phyloP scores from a whole-genome alignment of 352 stramenopile species.

The Phytophthora fragariae region DNA sequence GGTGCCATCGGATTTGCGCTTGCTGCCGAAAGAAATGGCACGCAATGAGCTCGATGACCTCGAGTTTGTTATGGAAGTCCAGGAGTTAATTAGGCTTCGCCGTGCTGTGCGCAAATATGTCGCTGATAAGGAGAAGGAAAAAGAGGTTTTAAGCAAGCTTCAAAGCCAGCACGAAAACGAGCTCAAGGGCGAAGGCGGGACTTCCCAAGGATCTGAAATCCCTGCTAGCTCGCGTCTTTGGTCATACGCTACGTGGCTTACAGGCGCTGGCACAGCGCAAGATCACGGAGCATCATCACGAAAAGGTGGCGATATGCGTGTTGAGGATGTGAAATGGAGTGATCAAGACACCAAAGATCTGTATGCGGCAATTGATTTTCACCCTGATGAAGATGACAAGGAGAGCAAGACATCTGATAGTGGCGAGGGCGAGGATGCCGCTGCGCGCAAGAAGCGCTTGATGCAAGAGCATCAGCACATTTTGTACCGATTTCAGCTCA shows the following conservation, averaged over 20 bases:
- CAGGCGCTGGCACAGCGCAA: slow-evolving; percentile 31
- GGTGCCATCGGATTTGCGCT: slow-evolving; percentile 48
- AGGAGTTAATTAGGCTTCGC: slow-evolving; percentile 74
- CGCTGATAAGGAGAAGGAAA: slow-evolving; percentile 45
- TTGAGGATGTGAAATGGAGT: slow-evolving; percentile 79
- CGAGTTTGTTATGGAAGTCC: slow-evolving; percentile 73
- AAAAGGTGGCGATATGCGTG: slow-evolving; percentile 24
- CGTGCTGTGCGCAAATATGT: slow-evolving; percentile 60
- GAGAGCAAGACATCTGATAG: slow-evolving; percentile 25
- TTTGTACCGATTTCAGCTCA: slow-evolving; percentile 82
- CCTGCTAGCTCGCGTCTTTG: slow-evolving; percentile 64
- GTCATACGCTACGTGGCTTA: slow-evolving; percentile 82
- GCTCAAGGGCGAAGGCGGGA: slow-evolving; percentile 8
- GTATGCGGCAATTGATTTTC: slow-evolving; percentile 85
- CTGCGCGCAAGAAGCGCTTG: slow-evolving; percentile 29
- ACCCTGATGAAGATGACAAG: slow-evolving; percentile 54
- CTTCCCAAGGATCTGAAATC: slow-evolving; percentile 24
- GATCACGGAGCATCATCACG: background rate
- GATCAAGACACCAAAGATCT: slow-evolving; percentile 86
- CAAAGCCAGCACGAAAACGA: slow-evolving; percentile 39
- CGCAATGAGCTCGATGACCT: slow-evolving; percentile 67
- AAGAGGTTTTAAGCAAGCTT: slow-evolving; percentile 38
- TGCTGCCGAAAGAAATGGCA: slow-evolving; percentile 59
- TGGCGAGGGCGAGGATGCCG: slow-evolving; percentile 33
- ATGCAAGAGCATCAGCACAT: slow-evolving; percentile 68